phyloP scores from a whole-genome alignment of 2,329 filamentous ascomycete genomes.

The Sporothrix mexicana region DNA sequence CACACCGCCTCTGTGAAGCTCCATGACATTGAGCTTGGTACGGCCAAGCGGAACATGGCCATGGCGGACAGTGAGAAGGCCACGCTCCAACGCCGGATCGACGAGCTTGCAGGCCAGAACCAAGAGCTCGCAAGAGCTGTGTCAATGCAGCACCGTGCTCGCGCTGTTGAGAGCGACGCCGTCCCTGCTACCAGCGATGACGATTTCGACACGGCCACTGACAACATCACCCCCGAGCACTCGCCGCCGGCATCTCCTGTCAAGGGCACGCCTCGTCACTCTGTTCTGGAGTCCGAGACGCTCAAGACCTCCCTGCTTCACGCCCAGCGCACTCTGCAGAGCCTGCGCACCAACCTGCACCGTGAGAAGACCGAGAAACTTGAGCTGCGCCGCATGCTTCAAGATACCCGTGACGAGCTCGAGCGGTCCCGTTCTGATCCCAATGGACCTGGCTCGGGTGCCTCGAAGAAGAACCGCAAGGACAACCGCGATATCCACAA shows the following conservation, averaged over 20 bases:
- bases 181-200: constrained; percentile 65
- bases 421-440: constrained; percentile 69
- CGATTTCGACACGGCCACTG: constrained; percentile 67
- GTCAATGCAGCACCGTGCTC: constrained; percentile 69
- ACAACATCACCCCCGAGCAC: constrained; percentile 80
- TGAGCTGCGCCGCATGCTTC: constrained; percentile 90
- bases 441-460: constrained; percentile 43
- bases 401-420: constrained; percentile 92
- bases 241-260: constrained; percentile 89
- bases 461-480: constrained; percentile 68
- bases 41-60: constrained; percentile 78
- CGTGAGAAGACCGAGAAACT: constrained; percentile 99
- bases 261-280: constrained; percentile 89
- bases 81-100: constrained; percentile 81
- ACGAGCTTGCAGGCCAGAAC: constrained; percentile 87
- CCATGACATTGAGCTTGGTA: constrained; percentile 86
- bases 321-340: constrained; percentile 95
- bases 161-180: constrained; percentile 68
- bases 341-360: constrained; percentile 91
- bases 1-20: constrained; percentile 77
- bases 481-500: constrained; percentile 76
- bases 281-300: constrained; percentile 92
- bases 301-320: constrained; percentile 92
- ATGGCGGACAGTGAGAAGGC: constrained; percentile 78
- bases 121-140: constrained; percentile 87